Evolutionary conservation across 2,329 filamentous ascomycete genomes (phyloP), one percentile per base, ranked within the genome.

Genomic region (Aspergillus alliaceus): DNA sequence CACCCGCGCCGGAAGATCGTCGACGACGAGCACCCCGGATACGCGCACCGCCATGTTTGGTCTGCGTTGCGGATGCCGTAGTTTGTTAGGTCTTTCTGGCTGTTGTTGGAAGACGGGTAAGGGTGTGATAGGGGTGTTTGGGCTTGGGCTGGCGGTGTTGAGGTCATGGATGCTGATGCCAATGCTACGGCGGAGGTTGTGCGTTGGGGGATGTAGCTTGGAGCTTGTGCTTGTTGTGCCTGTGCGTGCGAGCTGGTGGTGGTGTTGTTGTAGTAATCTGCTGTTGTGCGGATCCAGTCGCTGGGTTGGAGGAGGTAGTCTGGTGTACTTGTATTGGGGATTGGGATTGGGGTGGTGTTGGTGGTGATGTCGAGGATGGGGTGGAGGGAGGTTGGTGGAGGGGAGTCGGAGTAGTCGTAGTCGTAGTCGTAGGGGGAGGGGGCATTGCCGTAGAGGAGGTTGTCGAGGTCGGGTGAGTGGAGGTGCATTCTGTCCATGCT

Each of bases 1-100:
- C 84, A 87, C 31, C 83, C 83, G 44, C 84, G 77, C 7, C 79
- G 81, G 69, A 86, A 87, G 1, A 80, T 72, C 2, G 83, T 81
- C 59, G 79, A 79, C 42, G 84, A 86, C n/a, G 82, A 80, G 69
- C 84, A 87, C 14, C 80, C 82, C 1, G 82, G 83, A 64, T 83
- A 83, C 4, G 80, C 80, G 67, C 84, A 87, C 47, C 80, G 81
- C 84, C 84, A 86, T 57, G 77, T 81, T 1, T 71, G 71, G 14
- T 72, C 67, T 6, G 63, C 53, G 7, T 64, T 65, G n/a, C 60
- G 66, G 29, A 68, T 64, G 2, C 73, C 73, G 57, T 72, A 75
- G 47, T 67, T 64, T 3, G 66, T 61, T 18, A 75, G 66, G 56
- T 74, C 67, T 25, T 52, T 64, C 32, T 51, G 37, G 12, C 32